Evolutionary conservation across 1,284 basidiomycete species (phyloP).

Genomic region (Boletus holoroseus): DNA sequence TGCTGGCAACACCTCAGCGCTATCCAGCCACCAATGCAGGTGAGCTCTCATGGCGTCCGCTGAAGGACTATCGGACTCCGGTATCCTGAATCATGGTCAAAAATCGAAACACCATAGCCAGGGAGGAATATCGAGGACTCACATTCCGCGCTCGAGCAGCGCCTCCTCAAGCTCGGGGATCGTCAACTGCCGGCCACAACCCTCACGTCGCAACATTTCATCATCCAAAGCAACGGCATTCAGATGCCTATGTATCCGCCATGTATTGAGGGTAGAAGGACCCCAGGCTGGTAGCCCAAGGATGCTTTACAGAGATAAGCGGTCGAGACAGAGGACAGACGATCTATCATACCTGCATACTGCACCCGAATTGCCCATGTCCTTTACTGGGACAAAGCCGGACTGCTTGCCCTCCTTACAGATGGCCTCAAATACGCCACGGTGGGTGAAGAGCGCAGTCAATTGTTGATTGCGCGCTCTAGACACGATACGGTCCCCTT

Average conservation of each 20-base stretch:
- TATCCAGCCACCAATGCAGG: slow-evolving; percentile 59
- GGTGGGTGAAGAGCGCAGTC: slow-evolving; percentile 32
- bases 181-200: slow-evolving; percentile 42
- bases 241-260: slow-evolving; percentile 55
- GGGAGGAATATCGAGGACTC: slow-evolving; percentile 25
- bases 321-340: not conserved
- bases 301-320: slow-evolving; percentile 37
- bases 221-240: slow-evolving; percentile 55
- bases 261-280: slow-evolving; percentile 44
- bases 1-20: slow-evolving; percentile 25
- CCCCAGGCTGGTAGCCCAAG: slow-evolving; percentile 58
- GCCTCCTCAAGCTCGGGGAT: slow-evolving; percentile 54
- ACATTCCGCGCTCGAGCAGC: slow-evolving; percentile 72
- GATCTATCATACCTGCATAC: slow-evolving; percentile 37
- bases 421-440: slow-evolving; percentile 33
- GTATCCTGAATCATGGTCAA: slow-evolving; percentile 19
- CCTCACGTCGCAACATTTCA: slow-evolving; percentile 48
- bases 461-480: slow-evolving; percentile 54
- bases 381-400: slow-evolving; percentile 28
- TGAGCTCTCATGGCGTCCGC: slow-evolving; percentile 42
- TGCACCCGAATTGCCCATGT: slow-evolving; percentile 29
- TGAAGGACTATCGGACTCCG: slow-evolving; percentile 33
- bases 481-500: slow-evolving; percentile 63
- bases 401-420: slow-evolving; percentile 25
- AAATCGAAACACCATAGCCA: not conserved